Conservation (phyloP, 2,329 filamentous ascomycete species). For the Microcyclosporella mali region DNA sequence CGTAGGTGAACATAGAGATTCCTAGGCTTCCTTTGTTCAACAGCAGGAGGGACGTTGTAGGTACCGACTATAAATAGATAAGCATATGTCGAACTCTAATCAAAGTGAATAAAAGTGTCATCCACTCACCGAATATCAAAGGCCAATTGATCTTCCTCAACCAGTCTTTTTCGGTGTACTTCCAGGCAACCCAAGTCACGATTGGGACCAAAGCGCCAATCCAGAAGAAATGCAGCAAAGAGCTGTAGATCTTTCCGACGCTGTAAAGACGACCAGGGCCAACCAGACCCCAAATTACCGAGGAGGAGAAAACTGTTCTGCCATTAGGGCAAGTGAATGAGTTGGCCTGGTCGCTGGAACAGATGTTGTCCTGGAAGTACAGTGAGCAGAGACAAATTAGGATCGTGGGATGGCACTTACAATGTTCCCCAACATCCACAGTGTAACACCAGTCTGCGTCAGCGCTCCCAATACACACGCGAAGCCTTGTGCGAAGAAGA, state of each 20-base stretch:
- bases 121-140: constrained; percentile 61
- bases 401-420: too few species aligned
- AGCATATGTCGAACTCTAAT: too few species aligned
- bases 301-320: constrained; percentile 40
- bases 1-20: background rate
- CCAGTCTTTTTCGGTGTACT: constrained; percentile 28
- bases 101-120: too few species aligned
- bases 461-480: constrained; percentile 40
- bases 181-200: constrained; percentile 39
- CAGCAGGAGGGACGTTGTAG: constrained; percentile 61
- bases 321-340: constrained; percentile 46
- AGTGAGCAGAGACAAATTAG: background rate
- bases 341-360: constrained; percentile 38
- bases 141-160: constrained; percentile 40
- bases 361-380: constrained; percentile 31
- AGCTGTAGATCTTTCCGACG: constrained; percentile 42
- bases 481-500: constrained; percentile 41
- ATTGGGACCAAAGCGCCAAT: constrained; percentile 42
- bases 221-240: constrained; percentile 48
- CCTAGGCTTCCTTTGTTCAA: too few species aligned
- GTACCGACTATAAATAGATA: constrained; percentile 55
- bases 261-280: constrained; percentile 47
- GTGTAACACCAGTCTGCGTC: constrained; percentile 42
- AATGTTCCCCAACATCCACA: constrained; percentile 39
- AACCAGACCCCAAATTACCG: constrained; percentile 40